Base-by-base conservation (phyloP, 345 rosid genomes). In the Aquilaria sinensis region DNA sequence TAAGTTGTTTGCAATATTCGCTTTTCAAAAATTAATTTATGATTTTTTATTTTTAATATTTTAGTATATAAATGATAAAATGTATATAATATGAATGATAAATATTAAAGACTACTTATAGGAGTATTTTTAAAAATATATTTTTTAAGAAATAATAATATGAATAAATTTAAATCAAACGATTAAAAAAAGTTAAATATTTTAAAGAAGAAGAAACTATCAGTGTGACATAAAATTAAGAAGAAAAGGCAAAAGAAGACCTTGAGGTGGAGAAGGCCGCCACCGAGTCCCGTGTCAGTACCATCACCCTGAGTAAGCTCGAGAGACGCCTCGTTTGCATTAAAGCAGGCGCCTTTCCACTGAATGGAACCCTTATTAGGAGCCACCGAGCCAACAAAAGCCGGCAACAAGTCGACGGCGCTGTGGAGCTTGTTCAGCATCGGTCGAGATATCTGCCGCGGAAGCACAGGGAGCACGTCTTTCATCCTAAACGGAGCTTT, bases 261-360 rank as follows among this genome's bases (percentile, higher is more conserved):
- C 94, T 69, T 85, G 69, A 90, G 90, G 77, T 81, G 70, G 43
- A 93, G 78, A 71, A 90, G 66, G 51, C 97, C 97, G 45, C 99
- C 99, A 34, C 97, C 99, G 62, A 93, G 73, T 1, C 78, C 84
- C 3, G 86, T 64, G 0, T 66, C 77, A 3, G 72, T 56, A 16
- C 85, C 86, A 79, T 89, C 92, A 48, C 89, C 76, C 29, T 67
- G 37, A 30, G 78, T 80, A 74, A 93, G 73, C 54, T 86, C 90
- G 32, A 93, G 83, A 3, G 78, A 75, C 56, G 97, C 99, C 54
- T 85, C 75, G 83, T 93, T 93, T 2, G 78, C 92, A 23, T 72
- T 62, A 75, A 93, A 93, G 92, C 99, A 93, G 65, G 96, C 84
- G 23, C 97, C 96, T 75, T 88, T 88, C 97, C 99, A 90, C 61